Percentiles rank a stretch among this genome's conserved stretches.
These are phyloP conservation scores for Aspergillus quadrilineatus DNA, from an alignment of 2,329 filamentous ascomycete genomes.

Conservation along the genomic window DNA sequence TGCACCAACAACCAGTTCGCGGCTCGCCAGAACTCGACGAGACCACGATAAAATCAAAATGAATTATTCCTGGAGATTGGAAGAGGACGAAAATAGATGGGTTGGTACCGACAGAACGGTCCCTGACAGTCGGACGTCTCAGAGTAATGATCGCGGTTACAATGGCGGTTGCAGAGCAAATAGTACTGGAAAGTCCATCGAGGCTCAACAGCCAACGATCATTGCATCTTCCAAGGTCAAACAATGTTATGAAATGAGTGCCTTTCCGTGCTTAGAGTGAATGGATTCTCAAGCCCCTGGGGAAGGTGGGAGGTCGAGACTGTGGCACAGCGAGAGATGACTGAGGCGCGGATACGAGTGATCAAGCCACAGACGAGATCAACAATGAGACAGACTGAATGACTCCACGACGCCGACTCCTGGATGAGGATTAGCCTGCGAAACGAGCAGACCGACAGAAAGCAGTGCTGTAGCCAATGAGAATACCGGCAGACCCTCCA, in stretches of 20 bases:
- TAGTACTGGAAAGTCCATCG: not conserved
- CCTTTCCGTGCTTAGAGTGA: too few relatives aligned
- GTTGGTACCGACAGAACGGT: too few relatives aligned
- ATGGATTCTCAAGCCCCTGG: not conserved
- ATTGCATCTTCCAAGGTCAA: not conserved
- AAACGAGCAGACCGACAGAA: conserved; percentile 15
- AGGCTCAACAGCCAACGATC: not conserved
- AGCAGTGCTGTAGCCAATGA: conserved; percentile 13
- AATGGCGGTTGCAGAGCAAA: conserved; percentile 18
- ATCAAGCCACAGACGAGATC: conserved; percentile 17
- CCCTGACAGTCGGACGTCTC: conserved; percentile 14
- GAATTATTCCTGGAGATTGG: too few relatives aligned
- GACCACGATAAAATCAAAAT: too few relatives aligned
- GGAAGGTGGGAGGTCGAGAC: not conserved
- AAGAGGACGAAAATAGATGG: too few relatives aligned
- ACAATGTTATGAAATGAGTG: too few relatives aligned
- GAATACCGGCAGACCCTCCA: not conserved
- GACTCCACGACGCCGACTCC: conserved; percentile 18
- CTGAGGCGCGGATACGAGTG: conserved; percentile 20
- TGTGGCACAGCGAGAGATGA: not conserved
- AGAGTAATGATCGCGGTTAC: conserved; percentile 7
- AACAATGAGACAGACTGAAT: not conserved
- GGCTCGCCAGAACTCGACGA: too few relatives aligned
- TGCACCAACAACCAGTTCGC: too few relatives aligned
- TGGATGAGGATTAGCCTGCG: conserved; percentile 4